Base-by-base conservation (phyloP, 2,329 filamentous ascomycete genomes). In the Exutisphaerella laricina region DNA sequence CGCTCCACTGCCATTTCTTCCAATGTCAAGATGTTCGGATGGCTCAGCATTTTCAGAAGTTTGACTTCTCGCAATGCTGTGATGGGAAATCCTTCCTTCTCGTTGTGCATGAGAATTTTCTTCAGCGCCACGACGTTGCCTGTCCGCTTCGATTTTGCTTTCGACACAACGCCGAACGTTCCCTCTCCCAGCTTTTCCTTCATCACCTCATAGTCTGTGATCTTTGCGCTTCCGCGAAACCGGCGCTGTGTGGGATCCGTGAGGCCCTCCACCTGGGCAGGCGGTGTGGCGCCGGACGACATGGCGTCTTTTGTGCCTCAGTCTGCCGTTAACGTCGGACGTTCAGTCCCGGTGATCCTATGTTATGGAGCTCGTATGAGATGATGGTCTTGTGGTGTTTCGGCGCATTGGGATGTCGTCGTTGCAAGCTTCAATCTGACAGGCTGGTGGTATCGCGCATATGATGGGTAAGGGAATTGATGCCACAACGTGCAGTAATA, bases 71-170 rank as follows among this genome's bases (percentile, higher is more conserved):
- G 85, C 33, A 98, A 77, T 5, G 92, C 90, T 1, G 92, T 98
- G 51, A 98, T 98, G n/a, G 92, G 92, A 57, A 98, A 98, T 37
- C 92, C 92, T 67, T 98, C 92, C 65, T 96, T 97, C 71, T 98
- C 92, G 65, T 97, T 94, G 65, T 97, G 92, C 86, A 97, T 96
- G 54, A 98, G 80, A 54, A 98, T 98, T 75, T 97, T 97, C 72
- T 98, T 98, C 60, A 98, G 68, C 3, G 92, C 92, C 48, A 95
- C 85, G 33, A 90, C 66, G 17, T 78, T 75, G 41, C 85, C 84
- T 1, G 80, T 85, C 58, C 77, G 84, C 58, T 79, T 82, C 20
- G 85, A 88, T 49, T 79, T 79, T 48, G 88, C 92, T 60, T 90
- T 92, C 66, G 95, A 88, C 28, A 97, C 92, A 70, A 97, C 88